Percentiles rank a stretch among this genome's conserved stretches.
These are phyloP conservation scores for Colletotrichum abscissum DNA, from an alignment of 2,329 filamentous ascomycete species.

Conservation along the genomic window DNA sequence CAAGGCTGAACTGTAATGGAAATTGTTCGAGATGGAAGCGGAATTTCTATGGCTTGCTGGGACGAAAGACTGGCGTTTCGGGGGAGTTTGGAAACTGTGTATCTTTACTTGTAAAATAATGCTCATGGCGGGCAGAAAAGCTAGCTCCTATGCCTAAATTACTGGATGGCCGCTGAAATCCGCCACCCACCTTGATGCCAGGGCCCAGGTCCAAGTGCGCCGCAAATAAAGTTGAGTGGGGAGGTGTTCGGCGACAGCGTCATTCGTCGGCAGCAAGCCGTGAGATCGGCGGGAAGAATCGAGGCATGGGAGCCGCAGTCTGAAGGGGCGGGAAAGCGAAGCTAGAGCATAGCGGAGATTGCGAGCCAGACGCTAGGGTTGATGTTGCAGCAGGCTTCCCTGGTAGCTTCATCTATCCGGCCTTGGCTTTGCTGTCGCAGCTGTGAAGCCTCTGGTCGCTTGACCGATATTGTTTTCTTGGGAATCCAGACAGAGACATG, in stretches of 20 bases:
- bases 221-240: neutral
- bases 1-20: conserved; percentile 18
- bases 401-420: neutral
- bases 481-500: neutral
- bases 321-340: neutral
- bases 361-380: conserved; percentile 5
- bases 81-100: neutral
- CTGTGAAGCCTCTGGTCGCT: neutral
- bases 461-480: conserved; percentile 21
- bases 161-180: neutral
- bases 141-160: neutral
- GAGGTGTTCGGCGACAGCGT: conserved; percentile 1
- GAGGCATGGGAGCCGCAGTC: neutral
- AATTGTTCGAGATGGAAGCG: neutral
- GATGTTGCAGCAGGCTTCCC: conserved; percentile 5
- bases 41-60: neutral
- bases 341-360: conserved; percentile 2
- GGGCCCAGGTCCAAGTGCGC: neutral
- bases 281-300: neutral
- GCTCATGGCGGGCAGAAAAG: conserved; percentile 17
- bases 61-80: conserved; percentile 3
- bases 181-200: neutral
- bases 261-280: conserved; percentile 16
- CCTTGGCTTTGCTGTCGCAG: neutral
- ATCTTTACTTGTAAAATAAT: conserved; percentile 20